Conservation (phyloP, 495 filamentous ascomycete species). For the Chaetomium fimeti region DNA sequence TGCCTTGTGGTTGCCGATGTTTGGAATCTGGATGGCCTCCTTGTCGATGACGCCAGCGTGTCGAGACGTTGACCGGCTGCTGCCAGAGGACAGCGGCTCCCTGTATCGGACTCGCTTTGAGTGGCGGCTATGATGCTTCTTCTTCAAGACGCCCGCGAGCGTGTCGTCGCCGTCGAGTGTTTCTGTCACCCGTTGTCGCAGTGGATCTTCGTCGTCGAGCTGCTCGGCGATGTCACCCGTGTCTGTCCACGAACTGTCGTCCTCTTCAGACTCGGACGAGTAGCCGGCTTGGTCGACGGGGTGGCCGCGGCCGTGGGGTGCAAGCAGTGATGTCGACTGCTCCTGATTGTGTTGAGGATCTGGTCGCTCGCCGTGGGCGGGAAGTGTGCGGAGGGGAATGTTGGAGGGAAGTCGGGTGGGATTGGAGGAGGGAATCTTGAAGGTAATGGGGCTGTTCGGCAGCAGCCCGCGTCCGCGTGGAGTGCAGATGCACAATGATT, state of each 20-base stretch:
- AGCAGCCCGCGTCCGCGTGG: slow-evolving; percentile 56
- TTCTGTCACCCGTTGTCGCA: slow-evolving; percentile 61
- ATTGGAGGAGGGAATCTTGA: slow-evolving; percentile 58
- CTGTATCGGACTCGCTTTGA: slow-evolving; percentile 50
- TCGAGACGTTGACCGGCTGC: slow-evolving; percentile 27
- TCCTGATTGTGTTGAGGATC: slow-evolving; percentile 31
- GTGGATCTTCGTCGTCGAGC: slow-evolving; percentile 76
- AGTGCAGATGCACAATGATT: slow-evolving; percentile 20
- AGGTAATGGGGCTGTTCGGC: slow-evolving; percentile 55
- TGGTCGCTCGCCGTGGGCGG: slow-evolving; percentile 35
- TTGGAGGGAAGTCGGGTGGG: slow-evolving; percentile 56
- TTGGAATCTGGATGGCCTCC: slow-evolving; percentile 80
- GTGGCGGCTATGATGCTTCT: slow-evolving; percentile 34
- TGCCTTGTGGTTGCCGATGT: slow-evolving; percentile 59
- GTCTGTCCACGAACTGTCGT: slow-evolving; percentile 78
- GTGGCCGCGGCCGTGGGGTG: slow-evolving; percentile 37
- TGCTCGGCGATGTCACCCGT: slow-evolving; percentile 93
- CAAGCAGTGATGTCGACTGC: slow-evolving; percentile 44
- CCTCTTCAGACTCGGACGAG: slow-evolving; percentile 33
- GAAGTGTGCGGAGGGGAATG: slow-evolving; percentile 61
- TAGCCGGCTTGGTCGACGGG: slow-evolving; percentile 34
- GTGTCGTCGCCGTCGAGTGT: slow-evolving; percentile 62
- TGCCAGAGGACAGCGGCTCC: slow-evolving; percentile 28
- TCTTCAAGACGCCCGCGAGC: slow-evolving; percentile 49
- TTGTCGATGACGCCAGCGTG: slow-evolving; percentile 58